Evolutionary conservation across 257 asterid genomes (phyloP), one percentile per base, ranked within the genome.

Genomic region (Nicotiana tomentosiformis): DNA sequence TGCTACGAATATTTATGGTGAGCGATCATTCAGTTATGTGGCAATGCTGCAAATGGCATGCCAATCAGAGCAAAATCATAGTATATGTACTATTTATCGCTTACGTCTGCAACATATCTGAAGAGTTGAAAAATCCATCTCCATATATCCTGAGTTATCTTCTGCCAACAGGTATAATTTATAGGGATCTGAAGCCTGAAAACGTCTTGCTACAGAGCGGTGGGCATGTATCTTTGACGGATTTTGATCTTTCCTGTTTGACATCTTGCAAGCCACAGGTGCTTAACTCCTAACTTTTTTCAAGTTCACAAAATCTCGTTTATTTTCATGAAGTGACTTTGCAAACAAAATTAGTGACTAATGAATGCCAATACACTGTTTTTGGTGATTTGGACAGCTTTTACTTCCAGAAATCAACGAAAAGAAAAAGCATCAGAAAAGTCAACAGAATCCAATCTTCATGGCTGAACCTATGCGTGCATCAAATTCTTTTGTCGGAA

Each of bases 261-360:
- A 96, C 99, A 84, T 94, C 99, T 87, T 96, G 99, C 93, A 90
- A 91, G 86, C 99, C 99, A 60, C 97, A 96, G 95, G 99, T 93
- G 23, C 49, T 32, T 33, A 10, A n/a, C 53, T 37, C 77, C 78
- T 82, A 77, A 65, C 77, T 65, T 66, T 23, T 39, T 46, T 65
- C 79, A 55, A 8, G 66, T 62, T 58, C 62, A 23, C n/a, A 20
- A 35, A 14, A 32, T 72, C 35, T 35, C 10, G 55, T 67, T 82
- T 43, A 17, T 61, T 26, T 61, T 79, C 61, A 72, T 74, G 23
- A 74, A 62, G 29, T 76, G 23, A 26, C 62, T 69, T 77, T 55
- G 5, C 77, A 17, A 78, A 78, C 37, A 55, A 76, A 83, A 61
- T 20, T 60, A 46, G 12, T 20, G 2, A 46, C 32, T 78, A 68